Base-by-base conservation (phyloP, 345 rosid species). In the Odontarrhena argentea region DNA sequence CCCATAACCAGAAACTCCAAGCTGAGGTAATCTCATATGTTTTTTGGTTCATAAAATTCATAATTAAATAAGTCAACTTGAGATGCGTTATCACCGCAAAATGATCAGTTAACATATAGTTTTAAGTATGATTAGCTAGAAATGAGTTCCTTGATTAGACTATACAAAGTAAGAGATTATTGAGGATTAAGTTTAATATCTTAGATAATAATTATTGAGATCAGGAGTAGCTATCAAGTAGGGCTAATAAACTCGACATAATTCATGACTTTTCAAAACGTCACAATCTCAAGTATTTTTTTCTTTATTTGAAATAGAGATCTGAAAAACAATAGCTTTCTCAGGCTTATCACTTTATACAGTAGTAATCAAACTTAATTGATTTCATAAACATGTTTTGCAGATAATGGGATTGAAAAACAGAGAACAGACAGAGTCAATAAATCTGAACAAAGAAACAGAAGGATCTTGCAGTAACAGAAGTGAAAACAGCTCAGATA, bases 401-500 rank as follows among this genome's bases (percentile, higher is more conserved):
- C 87, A 94, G 99, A 81, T 94, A 68, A 37, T 86, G 96, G 85
- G 93, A 69, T 78, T 94, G 71, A 94, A 89, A 79, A 83, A 59
- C 76, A 86, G 84, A 80, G 99, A 89, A 65, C 84, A 91, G 41
- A 81, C 91, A 5, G 96, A 91, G 43, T 86, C 93, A 3, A 91
- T 91, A 61, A 94, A 94, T 70, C 86, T 91, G 37, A 94, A 91
- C 75, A 94, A 91, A 79, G 99, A 94, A 73, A 94, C 97, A 0
- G 96, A 89, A 58, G 97, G 96, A 10, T 91, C 90, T 9, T 83
- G 91, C 76, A 91, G 99, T 69, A 91, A 88, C 77, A 82, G 93
- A 82, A 94, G 99, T 51, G 97, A 91, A 41, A 87, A 84, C 81
- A 89, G 96, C 70, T 87, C 96, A n/a, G 96, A 91, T 35, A 93